Evolutionary conservation across 2,329 filamentous ascomycete species (phyloP).

Genomic region (Pseudonectria foliicola): DNA sequence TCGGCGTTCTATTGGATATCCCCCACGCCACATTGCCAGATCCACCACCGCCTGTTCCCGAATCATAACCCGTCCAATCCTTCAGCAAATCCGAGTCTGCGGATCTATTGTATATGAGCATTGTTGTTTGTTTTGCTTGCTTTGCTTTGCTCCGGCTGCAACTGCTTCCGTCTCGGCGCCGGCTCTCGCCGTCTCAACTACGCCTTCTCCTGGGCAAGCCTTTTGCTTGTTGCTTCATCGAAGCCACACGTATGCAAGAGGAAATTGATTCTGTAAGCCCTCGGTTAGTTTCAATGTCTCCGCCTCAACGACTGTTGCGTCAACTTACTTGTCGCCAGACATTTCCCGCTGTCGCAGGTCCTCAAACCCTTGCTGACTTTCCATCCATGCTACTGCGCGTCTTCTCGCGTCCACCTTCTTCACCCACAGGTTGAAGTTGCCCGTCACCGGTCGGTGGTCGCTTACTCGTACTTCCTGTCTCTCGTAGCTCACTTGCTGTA

Average conservation of each 20-base stretch:
- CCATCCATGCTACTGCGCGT: constrained; percentile 61
- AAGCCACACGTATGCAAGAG: constrained; percentile 47
- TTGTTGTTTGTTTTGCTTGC: no score
- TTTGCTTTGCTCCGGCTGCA: neutral
- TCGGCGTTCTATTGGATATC: no score
- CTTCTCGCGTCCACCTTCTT: constrained; percentile 70
- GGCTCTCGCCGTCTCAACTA: constrained; percentile 20
- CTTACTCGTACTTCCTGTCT: constrained; percentile 86
- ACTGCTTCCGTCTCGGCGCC: constrained; percentile 14
- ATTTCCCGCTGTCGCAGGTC: constrained; percentile 61
- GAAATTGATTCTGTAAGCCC: constrained; percentile 38
- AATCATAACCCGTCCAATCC: no score
- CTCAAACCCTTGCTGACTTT: constrained; percentile 68
- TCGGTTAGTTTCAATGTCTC: constrained; percentile 14
- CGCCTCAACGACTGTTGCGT: neutral
- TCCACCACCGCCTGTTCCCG: no score
- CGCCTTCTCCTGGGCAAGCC: constrained; percentile 37
- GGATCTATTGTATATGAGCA: no score
- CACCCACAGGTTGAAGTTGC: constrained; percentile 71
- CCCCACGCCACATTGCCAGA: no score
- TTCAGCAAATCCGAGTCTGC: neutral
- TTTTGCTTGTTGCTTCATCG: constrained; percentile 43
- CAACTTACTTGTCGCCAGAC: constrained; percentile 68
- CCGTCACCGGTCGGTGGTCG: constrained; percentile 90
- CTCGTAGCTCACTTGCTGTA: constrained; percentile 82